phyloP scores from a whole-genome alignment of 2,329 filamentous ascomycete genomes.

The Penicillium vulpinum region DNA sequence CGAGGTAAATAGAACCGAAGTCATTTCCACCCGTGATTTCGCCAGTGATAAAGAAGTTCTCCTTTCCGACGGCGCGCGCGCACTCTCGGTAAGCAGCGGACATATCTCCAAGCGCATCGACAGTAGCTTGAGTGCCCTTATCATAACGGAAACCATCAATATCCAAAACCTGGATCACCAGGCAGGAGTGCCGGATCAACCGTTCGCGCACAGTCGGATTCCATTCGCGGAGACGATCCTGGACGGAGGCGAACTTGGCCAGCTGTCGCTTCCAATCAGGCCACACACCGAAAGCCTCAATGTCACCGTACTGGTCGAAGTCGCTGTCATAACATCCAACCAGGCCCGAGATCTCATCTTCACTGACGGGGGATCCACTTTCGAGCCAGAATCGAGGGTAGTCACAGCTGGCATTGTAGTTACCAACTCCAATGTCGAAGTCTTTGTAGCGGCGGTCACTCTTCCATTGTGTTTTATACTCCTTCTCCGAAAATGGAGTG shows the following conservation, averaged over 20 bases:
- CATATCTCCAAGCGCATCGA: constrained; percentile 62
- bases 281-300: constrained; percentile 63
- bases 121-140: constrained; percentile 64
- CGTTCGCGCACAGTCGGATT: constrained; percentile 57
- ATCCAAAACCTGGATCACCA: constrained; percentile 61
- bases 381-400: constrained; percentile 65
- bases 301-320: constrained; percentile 66
- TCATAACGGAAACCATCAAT: constrained; percentile 68
- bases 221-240: constrained; percentile 68
- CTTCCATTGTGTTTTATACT: constrained; percentile 61
- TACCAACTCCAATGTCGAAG: constrained; percentile 53
- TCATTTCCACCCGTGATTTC: constrained; percentile 65
- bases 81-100: constrained; percentile 60
- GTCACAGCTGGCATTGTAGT: constrained; percentile 54
- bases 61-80: constrained; percentile 56
- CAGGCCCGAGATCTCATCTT: constrained; percentile 49
- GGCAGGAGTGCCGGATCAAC: constrained; percentile 62
- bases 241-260: constrained; percentile 65
- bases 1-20: constrained; percentile 61
- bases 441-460: constrained; percentile 57
- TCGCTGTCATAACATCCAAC: constrained; percentile 63
- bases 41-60: constrained; percentile 65
- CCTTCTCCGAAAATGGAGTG: constrained; percentile 56
- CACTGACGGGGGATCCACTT: constrained; percentile 52
- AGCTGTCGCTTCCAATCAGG: constrained; percentile 64